Evolutionary conservation across 805 yeast species (phyloP), one percentile per base, ranked within the genome.

Genomic region (Ogataea haglerorum): DNA sequence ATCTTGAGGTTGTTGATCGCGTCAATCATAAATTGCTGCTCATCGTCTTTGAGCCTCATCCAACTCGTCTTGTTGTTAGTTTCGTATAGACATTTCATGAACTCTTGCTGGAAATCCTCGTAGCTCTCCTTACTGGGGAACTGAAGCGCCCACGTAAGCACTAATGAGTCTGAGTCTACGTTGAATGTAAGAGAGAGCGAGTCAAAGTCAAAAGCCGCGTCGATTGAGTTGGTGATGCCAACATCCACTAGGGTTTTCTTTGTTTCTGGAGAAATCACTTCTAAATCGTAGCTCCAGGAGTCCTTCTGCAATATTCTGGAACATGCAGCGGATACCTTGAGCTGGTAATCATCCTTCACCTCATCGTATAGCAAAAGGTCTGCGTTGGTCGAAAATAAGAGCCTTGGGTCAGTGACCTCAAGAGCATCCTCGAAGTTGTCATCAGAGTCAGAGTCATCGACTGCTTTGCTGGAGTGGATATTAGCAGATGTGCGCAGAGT

Each of bases 171-270:
- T 4, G 63, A 50, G 19, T 61, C 64, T 47, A 75, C 70, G 57
- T 85, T 83, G 71, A 86, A 88, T 10, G 83, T 72, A 49, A 88
- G 83, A 1, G 85, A 71, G 10, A 60, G 48, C 23, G 72, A 58
- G 10, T 73, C 78, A 46, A 68, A 71, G 54, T 81, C 78, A 56
- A 85, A 81, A n/a, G 74, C 69, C 2, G 93, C 87, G 53, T 75
- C 80, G 61, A 87, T 64, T 21, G 71, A 69, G 10, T 75, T 69
- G 9, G 67, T 56, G 16, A 83, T 57, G 3, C 56, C 57, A 4
- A 70, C 58, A 1, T 73, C 75, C 5, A 78, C 44, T 15, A 65
- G 40, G 2, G 58, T 49, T 4, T 56, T 52, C 2, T 50, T 50
- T 5, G 52, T 45, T 1, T 43, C 47, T 1, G 30, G 42, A 5